Base-by-base conservation (phyloP, 371 early-diverging fungal species). In the Chytridium lagenaria region DNA sequence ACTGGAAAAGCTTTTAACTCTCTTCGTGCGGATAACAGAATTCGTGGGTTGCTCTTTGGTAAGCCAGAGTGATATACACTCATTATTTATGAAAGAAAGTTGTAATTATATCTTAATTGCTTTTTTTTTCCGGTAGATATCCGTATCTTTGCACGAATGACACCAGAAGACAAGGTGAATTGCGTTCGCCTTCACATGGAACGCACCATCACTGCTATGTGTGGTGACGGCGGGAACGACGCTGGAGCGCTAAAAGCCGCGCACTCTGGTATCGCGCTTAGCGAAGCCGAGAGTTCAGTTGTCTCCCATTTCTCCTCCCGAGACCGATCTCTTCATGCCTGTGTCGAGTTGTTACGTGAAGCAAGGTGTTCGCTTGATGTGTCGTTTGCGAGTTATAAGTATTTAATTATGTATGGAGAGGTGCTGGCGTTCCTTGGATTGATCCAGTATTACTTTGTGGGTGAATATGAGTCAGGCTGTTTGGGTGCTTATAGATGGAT, bases 211-310 rank as follows among this genome's bases (percentile, higher is more conserved):
- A 92, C 93, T 26, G 94, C 90, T 40, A 94, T 95, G 93, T 93
- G 93, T 79, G 98, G 98, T 70, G 98, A 98, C 80, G 98, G 97
- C 68, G 95, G 92, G 26, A 98, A 98, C 81, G 98, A 98, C 82
- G 92, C 93, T 73, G 97, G 94, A 51, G 98, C 98, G 15, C 81
- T 98, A 55, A 90, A 92, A 57, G 92, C 91, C 59, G 93, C 96
- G 15, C 94, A 95, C 77, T 94, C 93, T 22, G 97, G 98, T 51
- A 72, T 98, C 10, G 93, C 96, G 50, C 83, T 98, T 30, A 91
- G 92, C 1, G 91, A 92, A 68, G 91, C 94, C 49, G 94, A 93
- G 79, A 63, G 92, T 0, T 92, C 90, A 26, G 88, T 96, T 36
- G 94, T 93, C 2, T 89, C 95, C 23, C 93, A 92, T 50, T 98